These are phyloP conservation scores for Colletotrichum ledebouriae DNA, from an alignment of 2,329 filamentous ascomycete species.

Conservation along the genomic window DNA sequence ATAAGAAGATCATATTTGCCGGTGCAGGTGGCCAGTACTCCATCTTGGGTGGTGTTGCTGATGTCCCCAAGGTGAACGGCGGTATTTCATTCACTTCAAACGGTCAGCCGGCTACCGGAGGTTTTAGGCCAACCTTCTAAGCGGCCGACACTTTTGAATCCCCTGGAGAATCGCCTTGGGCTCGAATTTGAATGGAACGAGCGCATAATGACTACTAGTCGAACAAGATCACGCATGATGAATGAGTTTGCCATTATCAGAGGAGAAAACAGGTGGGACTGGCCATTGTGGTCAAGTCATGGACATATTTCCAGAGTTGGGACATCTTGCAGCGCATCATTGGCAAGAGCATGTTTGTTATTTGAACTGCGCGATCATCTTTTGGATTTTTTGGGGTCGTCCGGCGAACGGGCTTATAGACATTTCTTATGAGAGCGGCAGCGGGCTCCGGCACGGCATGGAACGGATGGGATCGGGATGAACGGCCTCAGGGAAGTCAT, in stretches of 20 bases:
- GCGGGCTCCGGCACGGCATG: conserved; percentile 29
- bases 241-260: conserved; percentile 15
- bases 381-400: conserved; percentile 24
- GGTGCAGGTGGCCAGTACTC: conserved; percentile 91
- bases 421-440: conserved; percentile 24
- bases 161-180: too few species aligned
- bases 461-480: conserved; percentile 19
- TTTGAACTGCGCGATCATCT: neutral
- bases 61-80: conserved; percentile 50
- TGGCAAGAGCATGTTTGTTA: conserved; percentile 25
- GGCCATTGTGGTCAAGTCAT: conserved; percentile 5
- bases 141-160: neutral
- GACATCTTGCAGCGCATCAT: conserved; percentile 24
- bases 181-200: conserved; percentile 1
- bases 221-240: conserved; percentile 28
- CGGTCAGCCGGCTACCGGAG: conserved; percentile 37
- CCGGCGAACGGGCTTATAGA: conserved; percentile 35
- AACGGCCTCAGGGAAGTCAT: conserved; percentile 32
- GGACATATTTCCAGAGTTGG: conserved; percentile 26
- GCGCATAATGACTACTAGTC: conserved; percentile 16
- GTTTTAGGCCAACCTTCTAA: conserved; percentile 38
- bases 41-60: conserved; percentile 64
- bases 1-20: conserved; percentile 80
- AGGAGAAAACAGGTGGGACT: conserved; percentile 13
- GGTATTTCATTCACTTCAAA: conserved; percentile 38